phyloP scores from a whole-genome alignment of 768 basidiomycete genomes.

The Glaciozyma martinii region DNA sequence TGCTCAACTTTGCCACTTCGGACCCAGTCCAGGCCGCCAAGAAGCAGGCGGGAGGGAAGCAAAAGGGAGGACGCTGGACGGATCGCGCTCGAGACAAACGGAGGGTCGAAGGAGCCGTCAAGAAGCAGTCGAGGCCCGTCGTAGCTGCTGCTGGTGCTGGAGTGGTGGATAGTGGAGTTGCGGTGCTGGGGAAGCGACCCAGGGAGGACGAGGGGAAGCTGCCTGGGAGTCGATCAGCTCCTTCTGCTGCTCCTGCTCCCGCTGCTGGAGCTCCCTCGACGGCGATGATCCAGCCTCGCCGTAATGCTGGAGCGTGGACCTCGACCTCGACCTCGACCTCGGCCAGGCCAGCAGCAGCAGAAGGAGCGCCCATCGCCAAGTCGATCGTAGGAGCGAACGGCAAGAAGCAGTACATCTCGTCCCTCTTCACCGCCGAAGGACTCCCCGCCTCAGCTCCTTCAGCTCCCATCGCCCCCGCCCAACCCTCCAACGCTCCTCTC shows the following conservation, averaged over 20 bases:
- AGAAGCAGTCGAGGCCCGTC: slow-evolving; percentile 39
- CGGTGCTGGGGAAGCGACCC: slow-evolving; percentile 46
- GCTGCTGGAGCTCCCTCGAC: not conserved
- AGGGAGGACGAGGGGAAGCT: slow-evolving; percentile 33
- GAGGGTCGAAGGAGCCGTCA: slow-evolving; percentile 40
- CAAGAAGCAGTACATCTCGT: slow-evolving; percentile 59
- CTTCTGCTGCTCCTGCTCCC: not conserved
- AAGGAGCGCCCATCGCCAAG: slow-evolving; percentile 1
- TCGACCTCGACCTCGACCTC: not conserved
- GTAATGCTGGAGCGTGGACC: not conserved
- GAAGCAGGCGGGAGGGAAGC: slow-evolving; percentile 21
- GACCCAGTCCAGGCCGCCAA: slow-evolving; percentile 21
- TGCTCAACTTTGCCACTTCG: slow-evolving; percentile 33
- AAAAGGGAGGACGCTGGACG: slow-evolving; percentile 44
- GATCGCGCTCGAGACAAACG: slow-evolving; percentile 48
- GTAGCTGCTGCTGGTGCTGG: not conserved
- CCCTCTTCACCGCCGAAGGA: slow-evolving; percentile 56
- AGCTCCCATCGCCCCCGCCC: slow-evolving; percentile 36
- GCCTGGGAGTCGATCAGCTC: slow-evolving; percentile 23
- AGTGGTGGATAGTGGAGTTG: slow-evolving; percentile 11
- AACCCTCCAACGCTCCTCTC: slow-evolving; percentile 77
- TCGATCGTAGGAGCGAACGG: slow-evolving; percentile 17
- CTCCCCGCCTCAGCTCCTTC: slow-evolving; percentile 40
- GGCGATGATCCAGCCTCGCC: not conserved
- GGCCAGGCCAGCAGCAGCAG: not conserved